Conservation (phyloP, 495 filamentous ascomycete genomes). For the Penicillium ochrochloron region DNA sequence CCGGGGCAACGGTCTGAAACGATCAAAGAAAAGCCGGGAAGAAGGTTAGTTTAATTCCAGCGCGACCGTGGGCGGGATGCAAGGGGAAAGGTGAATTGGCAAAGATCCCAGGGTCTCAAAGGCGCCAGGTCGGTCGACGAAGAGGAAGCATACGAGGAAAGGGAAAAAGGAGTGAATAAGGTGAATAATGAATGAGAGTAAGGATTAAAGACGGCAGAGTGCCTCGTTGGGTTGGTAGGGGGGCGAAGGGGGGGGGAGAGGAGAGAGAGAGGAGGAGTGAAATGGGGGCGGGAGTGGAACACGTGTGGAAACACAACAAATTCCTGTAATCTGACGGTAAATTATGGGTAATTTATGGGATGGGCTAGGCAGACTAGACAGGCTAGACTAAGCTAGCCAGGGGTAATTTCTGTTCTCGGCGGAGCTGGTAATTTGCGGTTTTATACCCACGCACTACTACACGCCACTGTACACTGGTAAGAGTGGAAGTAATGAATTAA, state of each 20-base stretch:
- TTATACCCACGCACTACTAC: slow-evolving; percentile 3
- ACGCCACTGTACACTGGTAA: too few relatives aligned
- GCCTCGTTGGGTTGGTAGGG: slow-evolving; percentile 13
- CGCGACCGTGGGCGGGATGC: slow-evolving; percentile 45
- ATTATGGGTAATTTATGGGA: slow-evolving; percentile 19
- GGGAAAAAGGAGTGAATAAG: slow-evolving; percentile 32
- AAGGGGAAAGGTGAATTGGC: slow-evolving; percentile 42
- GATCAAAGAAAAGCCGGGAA: slow-evolving; percentile 29
- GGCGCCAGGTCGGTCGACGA: slow-evolving; percentile 33
- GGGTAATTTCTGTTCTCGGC: not conserved
- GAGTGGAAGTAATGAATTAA: too few relatives aligned
- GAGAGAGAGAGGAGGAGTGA: slow-evolving; percentile 18
- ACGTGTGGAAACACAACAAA: slow-evolving; percentile 27
- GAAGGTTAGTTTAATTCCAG: slow-evolving; percentile 15
- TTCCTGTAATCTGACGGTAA: slow-evolving; percentile 23
- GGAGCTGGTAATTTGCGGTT: not conserved
- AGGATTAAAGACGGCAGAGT: slow-evolving; percentile 18
- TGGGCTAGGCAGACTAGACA: not conserved
- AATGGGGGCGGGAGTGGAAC: slow-evolving; percentile 30
- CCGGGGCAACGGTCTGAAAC: slow-evolving; percentile 18
- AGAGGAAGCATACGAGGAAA: slow-evolving; percentile 35
- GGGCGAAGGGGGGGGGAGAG: slow-evolving; percentile 21
- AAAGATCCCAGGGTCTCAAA: slow-evolving; percentile 38
- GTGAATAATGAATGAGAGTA: slow-evolving; percentile 36
- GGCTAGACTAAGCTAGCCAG: not conserved